Evolutionary conservation across 106 monocot genomes (phyloP), one percentile per base, ranked within the genome.

Genomic region (Iris macrosiphon): DNA sequence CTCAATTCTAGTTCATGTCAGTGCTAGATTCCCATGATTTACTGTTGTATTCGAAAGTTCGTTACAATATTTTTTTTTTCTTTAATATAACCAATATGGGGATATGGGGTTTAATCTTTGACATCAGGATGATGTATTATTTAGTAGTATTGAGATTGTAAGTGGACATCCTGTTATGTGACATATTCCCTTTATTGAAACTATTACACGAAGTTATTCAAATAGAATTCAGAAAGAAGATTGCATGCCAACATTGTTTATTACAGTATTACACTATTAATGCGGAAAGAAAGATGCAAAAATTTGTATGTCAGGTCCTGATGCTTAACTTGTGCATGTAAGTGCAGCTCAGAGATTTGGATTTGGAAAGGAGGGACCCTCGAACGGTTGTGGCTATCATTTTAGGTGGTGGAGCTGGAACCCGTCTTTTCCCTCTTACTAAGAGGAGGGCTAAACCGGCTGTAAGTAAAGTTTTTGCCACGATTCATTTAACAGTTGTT

Each of bases 371-470:
- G 55, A 58, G 70, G 51, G 63, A 93, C 25, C 69, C 88, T 7
- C 40, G 75, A 44, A 78, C 88, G 1, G 83, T 95, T 43, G 70
- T 79, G 60, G 94, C 94, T 9, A 64, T 95, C 13, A 85, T 95
- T 47, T 71, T 95, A 14, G 94, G 89, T 22, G 88, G 93, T 16
- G 94, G 89, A 43, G 89, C 79, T 30, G 89, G 94, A 55, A 89
- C 85, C 6, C 76, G 79, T 27, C 89, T 95, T 27, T 95, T 82
- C 53, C 94, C 89, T 59, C 88, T 95, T 40, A 95, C 94, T 39
- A 85, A 82, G 62, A 59, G 61, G 16, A 85, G 94, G 56, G 85
- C 94, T 7, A 95, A 89, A 63, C 82, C 94, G 2, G 94, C 94
- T 15, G 94, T 95, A 63, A 74, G 82, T 79, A 20, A 26, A 37